Conservation (phyloP, 306 rosid genomes). For the Lupinus albus region DNA sequence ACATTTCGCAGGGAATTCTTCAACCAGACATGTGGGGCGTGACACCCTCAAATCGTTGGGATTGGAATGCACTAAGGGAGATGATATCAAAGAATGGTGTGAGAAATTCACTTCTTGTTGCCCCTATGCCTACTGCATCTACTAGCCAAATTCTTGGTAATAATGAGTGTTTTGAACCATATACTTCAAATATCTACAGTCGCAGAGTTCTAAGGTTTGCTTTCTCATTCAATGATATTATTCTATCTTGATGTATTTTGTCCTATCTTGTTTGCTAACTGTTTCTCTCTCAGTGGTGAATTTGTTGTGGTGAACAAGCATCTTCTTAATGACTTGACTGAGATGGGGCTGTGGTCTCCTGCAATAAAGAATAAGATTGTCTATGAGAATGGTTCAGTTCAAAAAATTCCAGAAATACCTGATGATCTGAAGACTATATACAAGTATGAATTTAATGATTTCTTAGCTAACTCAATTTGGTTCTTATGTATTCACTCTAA, state of each 20-base stretch:
- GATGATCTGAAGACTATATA: constrained; percentile 66
- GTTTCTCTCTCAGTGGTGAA: constrained; percentile 67
- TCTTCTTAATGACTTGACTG: constrained; percentile 75
- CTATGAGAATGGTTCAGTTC: constrained; percentile 71
- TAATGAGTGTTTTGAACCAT: constrained; percentile 91
- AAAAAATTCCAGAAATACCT: constrained; percentile 65
- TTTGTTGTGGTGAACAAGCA: constrained; percentile 94
- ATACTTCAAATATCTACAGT: constrained; percentile 78
- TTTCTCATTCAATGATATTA: not conserved
- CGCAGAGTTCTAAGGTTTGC: constrained; percentile 77
- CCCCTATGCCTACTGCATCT: constrained; percentile 97
- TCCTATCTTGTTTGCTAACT: constrained; percentile 20
- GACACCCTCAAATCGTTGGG: constrained; percentile 70
- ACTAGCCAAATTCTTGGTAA: constrained; percentile 93
- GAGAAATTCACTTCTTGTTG: constrained; percentile 81
- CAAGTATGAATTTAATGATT: constrained; percentile 51
- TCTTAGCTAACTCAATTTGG: too few species aligned
- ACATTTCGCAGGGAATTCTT: constrained; percentile 64
- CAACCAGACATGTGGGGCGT: constrained; percentile 89
- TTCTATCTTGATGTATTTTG: not conserved
- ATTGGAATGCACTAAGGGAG: constrained; percentile 63
- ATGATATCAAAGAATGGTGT: constrained; percentile 60
- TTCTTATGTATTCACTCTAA: constrained; percentile 37
- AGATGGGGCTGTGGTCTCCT: constrained; percentile 87
- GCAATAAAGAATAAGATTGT: constrained; percentile 53